Conservation (phyloP, 2,329 filamentous ascomycete genomes). For the Microsporum ferrugineum region DNA sequence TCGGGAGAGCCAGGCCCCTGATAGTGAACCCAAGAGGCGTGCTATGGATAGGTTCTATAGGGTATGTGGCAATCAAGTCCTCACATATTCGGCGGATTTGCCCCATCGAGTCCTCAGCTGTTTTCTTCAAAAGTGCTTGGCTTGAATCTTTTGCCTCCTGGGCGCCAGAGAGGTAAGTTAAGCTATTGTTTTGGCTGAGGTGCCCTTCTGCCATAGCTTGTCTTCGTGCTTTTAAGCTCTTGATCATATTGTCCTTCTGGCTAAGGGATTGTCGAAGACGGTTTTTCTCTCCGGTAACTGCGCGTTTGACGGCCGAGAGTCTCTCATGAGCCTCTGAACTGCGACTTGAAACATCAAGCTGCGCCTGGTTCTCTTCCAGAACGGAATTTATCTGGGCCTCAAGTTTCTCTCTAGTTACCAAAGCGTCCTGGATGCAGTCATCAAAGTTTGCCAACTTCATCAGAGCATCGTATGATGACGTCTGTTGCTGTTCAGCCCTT, state of each 20-base stretch:
- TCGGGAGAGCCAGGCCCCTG: conserved; percentile 64
- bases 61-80: conserved; percentile 66
- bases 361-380: conserved; percentile 28
- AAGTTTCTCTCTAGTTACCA: conserved; percentile 62
- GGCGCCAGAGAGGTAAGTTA: conserved; percentile 51
- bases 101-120: conserved; percentile 58
- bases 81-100: conserved; percentile 82
- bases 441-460: conserved; percentile 84
- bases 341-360: conserved; percentile 23
- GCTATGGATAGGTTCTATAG: conserved; percentile 57
- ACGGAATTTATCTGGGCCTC: conserved; percentile 62
- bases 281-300: conserved; percentile 53
- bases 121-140: conserved; percentile 44
- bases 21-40: conserved; percentile 73
- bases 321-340: conserved; percentile 32
- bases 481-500: conserved; percentile 44
- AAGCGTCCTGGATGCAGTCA: conserved; percentile 79
- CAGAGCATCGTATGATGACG: conserved; percentile 74
- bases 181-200: conserved; percentile 46
- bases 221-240: conserved; percentile 54
- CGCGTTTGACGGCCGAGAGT: conserved; percentile 33
- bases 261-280: conserved; percentile 51
- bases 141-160: conserved; percentile 48
- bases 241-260: conserved; percentile 55
- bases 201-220: conserved; percentile 57